Evolutionary conservation across 345 rosid species (phyloP).

Genomic region (Gossypium thurberi): DNA sequence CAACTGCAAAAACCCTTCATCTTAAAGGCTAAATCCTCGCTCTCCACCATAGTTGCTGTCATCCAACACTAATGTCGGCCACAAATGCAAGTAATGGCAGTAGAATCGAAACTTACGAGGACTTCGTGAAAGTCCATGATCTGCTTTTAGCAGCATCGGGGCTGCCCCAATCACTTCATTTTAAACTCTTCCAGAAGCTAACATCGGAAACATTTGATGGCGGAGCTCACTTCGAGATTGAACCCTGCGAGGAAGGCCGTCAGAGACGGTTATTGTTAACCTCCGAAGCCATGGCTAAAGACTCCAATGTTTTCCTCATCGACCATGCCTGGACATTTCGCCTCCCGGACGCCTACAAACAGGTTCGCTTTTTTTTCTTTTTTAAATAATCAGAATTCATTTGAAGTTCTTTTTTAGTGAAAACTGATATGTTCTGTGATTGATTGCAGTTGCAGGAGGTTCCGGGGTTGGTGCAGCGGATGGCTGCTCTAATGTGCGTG

Average conservation of each 20-base stretch:
- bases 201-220: conserved; percentile 70
- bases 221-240: conserved; percentile 68
- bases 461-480: conserved; percentile 87
- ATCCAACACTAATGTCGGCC: neutral
- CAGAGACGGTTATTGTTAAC: conserved; percentile 65
- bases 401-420: conserved; percentile 1
- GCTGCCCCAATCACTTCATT: conserved; percentile 63
- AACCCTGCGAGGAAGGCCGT: conserved; percentile 56
- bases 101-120: conserved; percentile 51
- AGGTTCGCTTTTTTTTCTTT: conserved; percentile 26
- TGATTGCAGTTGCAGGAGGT: conserved; percentile 67
- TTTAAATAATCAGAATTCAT: neutral
- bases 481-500: conserved; percentile 89
- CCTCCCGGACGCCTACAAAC: conserved; percentile 65
- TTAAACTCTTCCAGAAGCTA: conserved; percentile 62
- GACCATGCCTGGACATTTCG: conserved; percentile 98
- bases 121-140: conserved; percentile 72
- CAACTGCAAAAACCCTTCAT: conserved; percentile 4
- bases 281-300: conserved; percentile 45
- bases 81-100: neutral
- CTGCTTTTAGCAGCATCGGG: conserved; percentile 79
- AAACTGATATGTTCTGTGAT: neutral
- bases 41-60: neutral
- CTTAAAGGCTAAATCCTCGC: neutral
- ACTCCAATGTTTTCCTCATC: conserved; percentile 70